These are phyloP conservation scores for Bolboschoenoplectus hybrid DNA, from an alignment of 202 grass and related monocot species.

Conservation along the genomic window DNA sequence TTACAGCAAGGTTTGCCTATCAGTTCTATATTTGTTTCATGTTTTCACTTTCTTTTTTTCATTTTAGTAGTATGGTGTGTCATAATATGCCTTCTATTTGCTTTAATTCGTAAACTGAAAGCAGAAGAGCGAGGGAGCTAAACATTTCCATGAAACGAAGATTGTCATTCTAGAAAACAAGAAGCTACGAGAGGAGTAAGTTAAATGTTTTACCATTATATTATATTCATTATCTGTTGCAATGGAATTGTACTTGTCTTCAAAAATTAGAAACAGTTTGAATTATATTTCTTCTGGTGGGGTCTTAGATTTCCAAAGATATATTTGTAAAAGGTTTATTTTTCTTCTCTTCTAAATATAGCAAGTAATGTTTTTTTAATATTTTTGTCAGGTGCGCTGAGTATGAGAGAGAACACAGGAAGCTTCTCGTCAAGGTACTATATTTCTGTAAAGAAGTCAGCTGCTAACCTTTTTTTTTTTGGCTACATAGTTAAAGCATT, in stretches of 20 bases:
- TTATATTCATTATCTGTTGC: slow-evolving; percentile 10
- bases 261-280: background rate
- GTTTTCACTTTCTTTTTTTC: background rate
- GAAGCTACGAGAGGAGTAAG: slow-evolving; percentile 71
- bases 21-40: slow-evolving; percentile 5
- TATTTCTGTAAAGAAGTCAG: slow-evolving; percentile 17
- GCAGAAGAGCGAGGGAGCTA: slow-evolving; percentile 51
- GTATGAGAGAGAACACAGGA: slow-evolving; percentile 71
- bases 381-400: slow-evolving; percentile 58
- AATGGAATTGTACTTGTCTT: slow-evolving; percentile 10
- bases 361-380: background rate
- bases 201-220: slow-evolving; percentile 38
- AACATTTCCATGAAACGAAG: slow-evolving; percentile 52
- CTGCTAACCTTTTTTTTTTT: slow-evolving; percentile 26
- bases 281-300: background rate
- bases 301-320: background rate
- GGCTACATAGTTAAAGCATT: slow-evolving; percentile 21
- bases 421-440: slow-evolving; percentile 81
- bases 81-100: slow-evolving; percentile 25
- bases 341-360: slow-evolving; percentile 28
- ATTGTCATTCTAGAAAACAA: slow-evolving; percentile 70
- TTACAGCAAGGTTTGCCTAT: slow-evolving; percentile 28
- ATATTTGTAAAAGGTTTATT: background rate
- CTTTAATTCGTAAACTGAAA: slow-evolving; percentile 20
- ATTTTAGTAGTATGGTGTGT: background rate